Conservation (phyloP, 1,284 basidiomycete species). For the Puccinia polysora region DNA sequence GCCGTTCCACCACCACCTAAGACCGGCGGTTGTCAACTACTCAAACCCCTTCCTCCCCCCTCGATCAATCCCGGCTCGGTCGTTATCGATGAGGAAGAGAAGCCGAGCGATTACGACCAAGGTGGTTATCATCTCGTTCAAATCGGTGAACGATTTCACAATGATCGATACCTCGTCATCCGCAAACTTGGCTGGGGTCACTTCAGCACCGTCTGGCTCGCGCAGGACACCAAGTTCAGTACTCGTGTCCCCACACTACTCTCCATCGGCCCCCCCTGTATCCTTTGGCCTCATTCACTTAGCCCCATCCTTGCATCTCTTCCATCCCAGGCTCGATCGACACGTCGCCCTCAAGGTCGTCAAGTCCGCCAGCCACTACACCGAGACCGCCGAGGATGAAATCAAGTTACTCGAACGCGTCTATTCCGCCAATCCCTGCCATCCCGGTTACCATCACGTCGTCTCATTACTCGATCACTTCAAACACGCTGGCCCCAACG, state of each 20-base stretch:
- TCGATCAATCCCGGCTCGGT: too few relatives aligned
- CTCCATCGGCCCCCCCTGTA: background rate
- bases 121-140: conserved; percentile 88
- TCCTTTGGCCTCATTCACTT: background rate
- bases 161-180: conserved; percentile 82
- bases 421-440: conserved; percentile 70
- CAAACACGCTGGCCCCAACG: conserved; percentile 91
- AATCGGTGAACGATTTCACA: conserved; percentile 86
- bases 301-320: background rate
- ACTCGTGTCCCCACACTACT: conserved; percentile 36
- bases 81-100: conserved; percentile 55
- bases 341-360: conserved; percentile 99
- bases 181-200: conserved; percentile 98
- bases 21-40: too few relatives aligned
- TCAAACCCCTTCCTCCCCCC: too few relatives aligned
- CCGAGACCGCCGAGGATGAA: conserved; percentile 95
- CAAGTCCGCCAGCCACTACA: conserved; percentile 93
- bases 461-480: conserved; percentile 97
- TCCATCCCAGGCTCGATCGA: conserved; percentile 68
- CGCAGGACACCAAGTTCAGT: conserved; percentile 50
- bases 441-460: conserved; percentile 58
- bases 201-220: conserved; percentile 61
- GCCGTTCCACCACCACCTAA: too few relatives aligned
- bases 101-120: conserved; percentile 54
- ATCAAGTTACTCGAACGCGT: conserved; percentile 95